Evolutionary conservation across 768 basidiomycete genomes (phyloP), one percentile per base, ranked within the genome.

Genomic region (Lyophyllum atratum): DNA sequence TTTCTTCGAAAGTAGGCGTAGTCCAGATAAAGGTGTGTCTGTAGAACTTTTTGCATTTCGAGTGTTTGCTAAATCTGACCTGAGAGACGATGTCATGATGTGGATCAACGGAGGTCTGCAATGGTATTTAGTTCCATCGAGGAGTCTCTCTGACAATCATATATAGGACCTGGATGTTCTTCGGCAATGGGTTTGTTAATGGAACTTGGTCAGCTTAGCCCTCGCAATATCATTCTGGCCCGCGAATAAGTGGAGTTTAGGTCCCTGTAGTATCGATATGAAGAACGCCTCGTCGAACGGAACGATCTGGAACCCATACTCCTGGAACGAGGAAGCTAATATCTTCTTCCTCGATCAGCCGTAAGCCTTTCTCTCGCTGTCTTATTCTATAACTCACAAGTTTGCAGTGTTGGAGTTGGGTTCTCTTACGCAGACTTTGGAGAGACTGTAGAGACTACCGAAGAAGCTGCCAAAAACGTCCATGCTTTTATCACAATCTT

Each of bases 401-500:
- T 58, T 28, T 15, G 14, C 48, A 86, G 85, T 21, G 85, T 87
- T 22, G 85, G 85, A 2, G 87, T 89, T 6, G 89, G 87, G 1
- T 90, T 85, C 67, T 87, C 85, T 1, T 89, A 87, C 56, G 84
- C 85, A 2, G 87, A 90, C 59, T 82, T 79, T 57, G 86, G 85
- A 2, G 83, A 90, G 71, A 83, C 78, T 0, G 76, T 90, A 17
- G 84, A 82, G 55, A 91, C 87, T 0, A 89, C 91, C 0, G 90
- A 93, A 70, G 85, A 85, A n/a, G 92, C 91, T 0, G 87, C 90
- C 4, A 82, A 81, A 59, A 87, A 93, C 64, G 75, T 92, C 37
- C 78, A 87, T 48, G 86, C 90, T 0, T 93, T 93, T 70, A 76
- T 92, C 52, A 75, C 82, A 2, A 87, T 93, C 54, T 92, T 92